A percentile compares a stretch with the other conserved stretches of the same genome.
Conservation (phyloP, 208 protist genomes). For the Phytomonas serpens region DNA sequence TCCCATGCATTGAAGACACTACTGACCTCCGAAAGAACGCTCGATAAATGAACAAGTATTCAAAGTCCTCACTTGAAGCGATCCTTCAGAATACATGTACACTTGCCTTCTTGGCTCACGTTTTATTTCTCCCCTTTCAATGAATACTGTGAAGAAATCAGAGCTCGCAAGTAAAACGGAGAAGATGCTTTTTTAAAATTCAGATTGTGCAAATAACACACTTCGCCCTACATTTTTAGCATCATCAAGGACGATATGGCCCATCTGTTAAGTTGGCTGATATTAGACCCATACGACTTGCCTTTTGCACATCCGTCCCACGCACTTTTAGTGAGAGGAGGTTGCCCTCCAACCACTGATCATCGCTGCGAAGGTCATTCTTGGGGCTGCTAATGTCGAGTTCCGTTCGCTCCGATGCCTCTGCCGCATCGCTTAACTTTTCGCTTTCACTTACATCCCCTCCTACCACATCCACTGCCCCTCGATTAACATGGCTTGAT, state of each 20-base stretch:
- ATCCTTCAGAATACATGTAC: neutral
- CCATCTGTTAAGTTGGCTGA: neutral
- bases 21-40: neutral
- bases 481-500: constrained; percentile 12
- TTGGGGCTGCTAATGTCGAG: neutral
- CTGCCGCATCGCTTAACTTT: neutral
- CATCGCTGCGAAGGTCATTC: neutral
- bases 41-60: neutral
- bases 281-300: neutral
- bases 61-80: neutral
- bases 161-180: neutral
- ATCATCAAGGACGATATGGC: neutral
- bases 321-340: neutral
- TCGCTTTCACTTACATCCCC: neutral
- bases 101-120: neutral
- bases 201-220: neutral
- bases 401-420: neutral
- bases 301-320: neutral
- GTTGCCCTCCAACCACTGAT: neutral
- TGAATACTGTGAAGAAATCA: neutral
- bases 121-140: neutral
- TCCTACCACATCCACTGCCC: neutral
- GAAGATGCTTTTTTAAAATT: too few species aligned
- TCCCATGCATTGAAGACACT: neutral
- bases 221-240: neutral